These are phyloP conservation scores for Lipomyces orientalis DNA, from an alignment of 805 yeast species.

Conservation along the genomic window DNA sequence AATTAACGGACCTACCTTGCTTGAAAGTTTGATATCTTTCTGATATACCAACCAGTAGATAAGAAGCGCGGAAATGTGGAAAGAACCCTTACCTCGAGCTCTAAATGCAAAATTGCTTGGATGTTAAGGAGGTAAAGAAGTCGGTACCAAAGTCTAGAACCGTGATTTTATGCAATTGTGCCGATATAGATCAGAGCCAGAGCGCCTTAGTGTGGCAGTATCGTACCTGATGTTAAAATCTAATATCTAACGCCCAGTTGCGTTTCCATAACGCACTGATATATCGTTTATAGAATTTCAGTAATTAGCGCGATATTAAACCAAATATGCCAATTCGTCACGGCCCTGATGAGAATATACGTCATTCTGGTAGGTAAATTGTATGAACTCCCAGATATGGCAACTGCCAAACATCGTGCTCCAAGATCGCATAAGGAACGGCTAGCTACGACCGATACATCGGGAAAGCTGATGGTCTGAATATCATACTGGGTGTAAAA, in stretches of 20 bases:
- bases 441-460: background rate
- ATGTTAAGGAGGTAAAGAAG: no score
- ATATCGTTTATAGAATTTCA: background rate
- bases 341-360: background rate
- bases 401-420: background rate
- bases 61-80: background rate
- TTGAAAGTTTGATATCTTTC: background rate
- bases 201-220: no score
- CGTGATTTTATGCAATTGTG: background rate
- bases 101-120: background rate
- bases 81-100: background rate
- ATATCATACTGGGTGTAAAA: no score
- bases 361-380: background rate
- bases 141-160: no score
- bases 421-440: background rate
- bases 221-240: background rate
- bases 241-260: background rate
- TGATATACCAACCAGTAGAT: background rate
- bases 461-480: no score
- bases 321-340: background rate
- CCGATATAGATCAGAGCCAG: background rate
- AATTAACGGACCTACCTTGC: background rate
- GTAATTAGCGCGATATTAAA: background rate
- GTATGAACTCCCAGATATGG: background rate
- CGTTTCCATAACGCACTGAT: background rate